Base-by-base conservation (phyloP, 2,329 filamentous ascomycete species). In the Apiospora pterosperma region DNA sequence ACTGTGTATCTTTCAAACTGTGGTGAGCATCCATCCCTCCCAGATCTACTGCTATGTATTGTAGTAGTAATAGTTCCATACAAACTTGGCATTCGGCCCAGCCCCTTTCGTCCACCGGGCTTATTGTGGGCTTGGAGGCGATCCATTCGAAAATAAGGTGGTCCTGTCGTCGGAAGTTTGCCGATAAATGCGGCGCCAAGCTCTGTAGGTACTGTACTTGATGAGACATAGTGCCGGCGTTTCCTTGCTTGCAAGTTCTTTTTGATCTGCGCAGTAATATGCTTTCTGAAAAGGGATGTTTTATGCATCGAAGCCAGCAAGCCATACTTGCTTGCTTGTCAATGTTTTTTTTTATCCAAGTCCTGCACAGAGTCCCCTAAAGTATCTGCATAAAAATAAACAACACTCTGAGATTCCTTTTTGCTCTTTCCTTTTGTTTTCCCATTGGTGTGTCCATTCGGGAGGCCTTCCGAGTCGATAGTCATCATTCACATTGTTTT, bases 101-200 rank as follows among this genome's bases (percentile, higher is more conserved):
- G 48, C 28, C 48, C 48, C 48, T 55, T 55, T 34, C 19, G 28
- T 10, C 48, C 28, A 55, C 48, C 48, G 48, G 48, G 48, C 48
- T 55, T 55, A 55, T 55, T 55, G 48, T 55, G 48, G 48, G 48
- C 48, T 55, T 34, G 48, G 48, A 19, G 48, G 48, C 48, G 48
- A 55, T n/a, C 48, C 48, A 55, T 55, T 55, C 28, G 28, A 55
- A 55, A 34, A 16, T 34, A 55, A 55, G 48, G 48, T 55, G 48
- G 48, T 34, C 19, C 25, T 34, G 28, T 34, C 28, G 48, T 55
- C 48, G 48, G 48, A 55, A 55, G 48, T 55, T 55, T 55, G 48
- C 48, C 48, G 48, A 55, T 55, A 34, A 19, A 55, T 34, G 48
- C 48, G 48, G 48, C 48, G 48, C 48, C 48, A 55, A n/a, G 16